Conservation (phyloP, 2,329 filamentous ascomycete genomes). For the Elsinoe arachidis region DNA sequence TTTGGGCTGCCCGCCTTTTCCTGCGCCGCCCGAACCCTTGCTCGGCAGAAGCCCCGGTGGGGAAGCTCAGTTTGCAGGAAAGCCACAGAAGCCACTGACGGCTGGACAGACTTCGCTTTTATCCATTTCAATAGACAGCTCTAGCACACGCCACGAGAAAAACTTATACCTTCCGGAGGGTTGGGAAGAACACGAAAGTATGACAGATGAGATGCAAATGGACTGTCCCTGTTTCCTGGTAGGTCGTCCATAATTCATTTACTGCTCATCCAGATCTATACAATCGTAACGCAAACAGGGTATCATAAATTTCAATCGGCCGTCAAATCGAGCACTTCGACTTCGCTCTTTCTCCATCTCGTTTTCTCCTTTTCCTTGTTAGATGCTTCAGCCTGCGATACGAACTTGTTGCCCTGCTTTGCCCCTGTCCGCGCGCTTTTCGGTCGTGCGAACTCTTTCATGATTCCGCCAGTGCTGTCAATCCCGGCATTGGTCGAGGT, state of each 20-base stretch:
- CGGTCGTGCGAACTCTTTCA: conserved; percentile 20
- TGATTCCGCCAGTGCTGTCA: background rate
- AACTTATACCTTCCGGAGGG: background rate
- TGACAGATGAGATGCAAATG: too few relatives aligned
- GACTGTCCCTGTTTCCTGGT: background rate
- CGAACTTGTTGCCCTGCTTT: background rate
- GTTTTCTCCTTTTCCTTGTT: conserved; percentile 13
- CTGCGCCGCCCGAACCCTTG: background rate
- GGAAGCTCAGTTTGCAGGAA: background rate
- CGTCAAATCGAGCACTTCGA: conserved; percentile 30
- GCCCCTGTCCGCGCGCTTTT: conserved; percentile 14
- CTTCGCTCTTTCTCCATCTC: conserved; percentile 26
- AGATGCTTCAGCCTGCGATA: too few relatives aligned
- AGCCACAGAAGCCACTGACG: conserved; percentile 4
- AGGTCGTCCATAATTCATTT: background rate
- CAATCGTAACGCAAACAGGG: conserved; percentile 10
- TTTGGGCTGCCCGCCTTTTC: background rate
- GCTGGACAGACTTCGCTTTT: conserved; percentile 9
- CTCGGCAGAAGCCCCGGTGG: conserved; percentile 1
- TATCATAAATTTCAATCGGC: conserved; percentile 12
- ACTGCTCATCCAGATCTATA: conserved; percentile 4
- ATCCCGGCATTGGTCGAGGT: background rate
- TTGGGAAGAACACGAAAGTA: too few relatives aligned
- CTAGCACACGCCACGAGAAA: background rate
- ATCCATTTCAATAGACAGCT: background rate